A percentile compares a stretch with the other conserved stretches of the same genome.
phyloP scores from a whole-genome alignment of 1,284 basidiomycete genomes.

The Peniophora sp. region DNA sequence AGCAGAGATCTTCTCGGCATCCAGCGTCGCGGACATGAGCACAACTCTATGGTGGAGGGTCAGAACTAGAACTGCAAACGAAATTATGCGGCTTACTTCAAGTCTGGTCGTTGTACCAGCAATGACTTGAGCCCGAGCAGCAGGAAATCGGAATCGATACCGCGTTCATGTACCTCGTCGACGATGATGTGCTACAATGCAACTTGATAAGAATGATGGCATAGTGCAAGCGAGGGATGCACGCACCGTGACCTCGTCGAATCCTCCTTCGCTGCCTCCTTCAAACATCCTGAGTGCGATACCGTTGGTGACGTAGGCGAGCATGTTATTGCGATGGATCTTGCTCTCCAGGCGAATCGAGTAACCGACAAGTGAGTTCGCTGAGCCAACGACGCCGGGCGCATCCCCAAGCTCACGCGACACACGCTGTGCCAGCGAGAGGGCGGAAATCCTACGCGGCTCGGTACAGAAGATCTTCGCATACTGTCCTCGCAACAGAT shows the following conservation, averaged over 20 bases:
- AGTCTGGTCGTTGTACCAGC: slow-evolving; percentile 68
- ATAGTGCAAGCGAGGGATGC: slow-evolving; percentile 9
- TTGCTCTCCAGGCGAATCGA: slow-evolving; percentile 93
- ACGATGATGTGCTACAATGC: slow-evolving; percentile 71
- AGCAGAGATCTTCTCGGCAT: slow-evolving; percentile 88
- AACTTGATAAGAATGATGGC: slow-evolving; percentile 4
- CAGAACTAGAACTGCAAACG: background rate
- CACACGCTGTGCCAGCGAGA: slow-evolving; percentile 94
- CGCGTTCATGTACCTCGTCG: slow-evolving; percentile 92
- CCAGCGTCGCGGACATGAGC: slow-evolving; percentile 96
- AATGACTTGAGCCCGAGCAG: slow-evolving; percentile 93
- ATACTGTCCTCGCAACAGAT: slow-evolving; percentile 71
- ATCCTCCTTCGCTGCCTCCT: slow-evolving; percentile 60
- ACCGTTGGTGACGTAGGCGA: slow-evolving; percentile 90
- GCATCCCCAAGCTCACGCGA: slow-evolving; percentile 90
- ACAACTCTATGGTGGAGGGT: slow-evolving; percentile 59
- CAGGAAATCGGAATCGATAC: slow-evolving; percentile 96
- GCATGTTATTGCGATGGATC: slow-evolving; percentile 71
- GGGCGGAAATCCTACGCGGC: slow-evolving; percentile 93
- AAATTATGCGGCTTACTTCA: slow-evolving; percentile 54
- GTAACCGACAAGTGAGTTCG: slow-evolving; percentile 85
- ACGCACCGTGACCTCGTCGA: slow-evolving; percentile 88
- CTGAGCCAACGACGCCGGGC: slow-evolving; percentile 73
- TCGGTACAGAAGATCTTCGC: slow-evolving; percentile 97
- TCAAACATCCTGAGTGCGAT: slow-evolving; percentile 98